These are phyloP conservation scores for Vachellia collinsii DNA, from an alignment of 306 rosid species.

Conservation along the genomic window DNA sequence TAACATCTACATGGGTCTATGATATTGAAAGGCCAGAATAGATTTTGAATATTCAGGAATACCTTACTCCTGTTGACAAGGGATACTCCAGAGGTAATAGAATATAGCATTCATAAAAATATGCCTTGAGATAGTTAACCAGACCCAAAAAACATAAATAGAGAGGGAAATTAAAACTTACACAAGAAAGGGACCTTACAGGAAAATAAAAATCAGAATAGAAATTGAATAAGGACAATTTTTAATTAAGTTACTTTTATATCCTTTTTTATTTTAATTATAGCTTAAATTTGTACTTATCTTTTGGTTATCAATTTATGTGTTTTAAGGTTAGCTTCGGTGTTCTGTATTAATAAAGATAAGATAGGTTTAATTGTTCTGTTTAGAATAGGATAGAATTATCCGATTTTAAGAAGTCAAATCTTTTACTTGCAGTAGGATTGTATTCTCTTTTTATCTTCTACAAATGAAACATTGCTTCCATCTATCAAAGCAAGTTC, in stretches of 20 bases:
- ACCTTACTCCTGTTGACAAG: constrained; percentile 7
- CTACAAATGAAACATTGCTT: not conserved
- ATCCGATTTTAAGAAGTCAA: not conserved
- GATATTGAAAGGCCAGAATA: not conserved
- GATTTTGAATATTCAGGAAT: constrained; percentile 10
- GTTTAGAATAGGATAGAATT: not conserved
- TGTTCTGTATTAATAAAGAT: not conserved
- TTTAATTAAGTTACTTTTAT: not conserved
- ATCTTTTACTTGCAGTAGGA: not conserved
- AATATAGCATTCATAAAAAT: constrained; percentile 23
- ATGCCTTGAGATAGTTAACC: not conserved
- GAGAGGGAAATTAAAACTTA: not conserved
- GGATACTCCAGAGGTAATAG: constrained; percentile 8
- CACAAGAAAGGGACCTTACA: not conserved
- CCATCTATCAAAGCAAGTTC: not conserved
- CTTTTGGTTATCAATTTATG: not conserved
- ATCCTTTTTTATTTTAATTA: not conserved
- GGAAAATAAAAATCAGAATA: not conserved
- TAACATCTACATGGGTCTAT: constrained; percentile 1
- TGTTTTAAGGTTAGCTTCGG: not conserved
- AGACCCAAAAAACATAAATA: not conserved
- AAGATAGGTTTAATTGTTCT: not conserved
- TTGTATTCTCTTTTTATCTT: not conserved
- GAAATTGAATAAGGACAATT: constrained; percentile 16
- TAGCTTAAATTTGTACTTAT: not conserved